Percentiles rank a stretch among this genome's conserved stretches.
These are phyloP conservation scores for Chloranthus sessilifolius DNA, from an alignment of 164 flowering plant genomes.

Conservation along the genomic window DNA sequence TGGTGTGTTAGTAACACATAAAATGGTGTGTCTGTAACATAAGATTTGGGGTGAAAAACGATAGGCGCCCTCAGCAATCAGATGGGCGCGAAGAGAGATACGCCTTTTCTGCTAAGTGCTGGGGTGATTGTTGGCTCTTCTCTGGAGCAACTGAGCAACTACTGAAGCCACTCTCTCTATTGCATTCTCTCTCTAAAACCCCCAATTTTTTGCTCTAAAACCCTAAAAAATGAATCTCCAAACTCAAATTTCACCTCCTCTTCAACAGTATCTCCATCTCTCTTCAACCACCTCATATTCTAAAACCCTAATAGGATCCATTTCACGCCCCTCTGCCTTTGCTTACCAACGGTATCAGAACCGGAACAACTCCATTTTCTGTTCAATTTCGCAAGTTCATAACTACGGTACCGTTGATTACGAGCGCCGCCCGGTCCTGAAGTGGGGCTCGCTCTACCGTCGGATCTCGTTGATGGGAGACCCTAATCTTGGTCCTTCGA, in stretches of 20 bases:
- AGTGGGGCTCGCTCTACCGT: constrained; percentile 56
- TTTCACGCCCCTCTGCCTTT: neutral
- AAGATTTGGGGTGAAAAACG: too few species aligned
- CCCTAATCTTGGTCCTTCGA: constrained; percentile 44
- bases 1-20: too few species aligned
- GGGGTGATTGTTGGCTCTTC: too few species aligned
- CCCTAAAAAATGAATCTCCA: constrained; percentile 36
- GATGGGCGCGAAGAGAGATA: too few species aligned
- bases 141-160: neutral
- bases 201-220: constrained; percentile 1
- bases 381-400: constrained; percentile 44
- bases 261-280: constrained; percentile 13
- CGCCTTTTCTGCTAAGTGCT: too few species aligned
- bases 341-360: neutral
- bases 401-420: constrained; percentile 59
- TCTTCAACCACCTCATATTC: constrained; percentile 23
- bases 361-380: constrained; percentile 15
- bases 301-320: constrained; percentile 6
- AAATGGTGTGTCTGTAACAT: too few species aligned
- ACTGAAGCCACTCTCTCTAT: neutral
- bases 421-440: constrained; percentile 45
- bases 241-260: constrained; percentile 14
- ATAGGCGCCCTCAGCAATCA: too few species aligned
- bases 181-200: neutral
- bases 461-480: constrained; percentile 51